Conservation (phyloP, 2,329 filamentous ascomycete genomes). For the Sporothrix brasiliensis region DNA sequence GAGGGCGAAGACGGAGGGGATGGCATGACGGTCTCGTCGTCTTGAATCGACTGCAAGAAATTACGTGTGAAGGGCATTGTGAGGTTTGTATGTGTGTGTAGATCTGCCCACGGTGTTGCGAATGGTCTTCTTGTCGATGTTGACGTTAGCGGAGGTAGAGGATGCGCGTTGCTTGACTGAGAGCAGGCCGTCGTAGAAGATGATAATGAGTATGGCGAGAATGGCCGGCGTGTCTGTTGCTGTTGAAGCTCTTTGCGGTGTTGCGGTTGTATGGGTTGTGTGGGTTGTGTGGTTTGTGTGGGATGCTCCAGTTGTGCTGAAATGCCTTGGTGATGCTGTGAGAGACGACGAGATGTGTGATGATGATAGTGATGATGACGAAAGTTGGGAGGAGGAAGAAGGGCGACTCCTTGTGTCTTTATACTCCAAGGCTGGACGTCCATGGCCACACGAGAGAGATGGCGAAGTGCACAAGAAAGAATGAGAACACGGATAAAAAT, state of each 20-base stretch:
- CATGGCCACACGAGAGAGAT: constrained; percentile 18
- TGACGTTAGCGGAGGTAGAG: constrained; percentile 1
- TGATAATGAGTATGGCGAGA: background rate
- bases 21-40: constrained; percentile 22
- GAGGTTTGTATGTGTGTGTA: background rate
- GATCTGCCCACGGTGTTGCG: background rate
- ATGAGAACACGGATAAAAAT: background rate
- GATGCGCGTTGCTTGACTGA: background rate
- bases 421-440: constrained; percentile 31
- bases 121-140: background rate
- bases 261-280: background rate
- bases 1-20: constrained; percentile 10
- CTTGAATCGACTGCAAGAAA: background rate
- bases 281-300: background rate
- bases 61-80: constrained; percentile 22
- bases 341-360: background rate
- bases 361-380: constrained; percentile 26
- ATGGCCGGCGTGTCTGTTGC: background rate
- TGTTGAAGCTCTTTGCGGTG: constrained; percentile 12
- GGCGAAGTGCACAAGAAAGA: background rate
- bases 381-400: constrained; percentile 9
- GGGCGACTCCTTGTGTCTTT: constrained; percentile 33
- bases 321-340: background rate
- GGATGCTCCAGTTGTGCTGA: background rate
- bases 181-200: background rate